Base-by-base conservation (phyloP, 805 yeast species). In the Candida parachauliodes region DNA sequence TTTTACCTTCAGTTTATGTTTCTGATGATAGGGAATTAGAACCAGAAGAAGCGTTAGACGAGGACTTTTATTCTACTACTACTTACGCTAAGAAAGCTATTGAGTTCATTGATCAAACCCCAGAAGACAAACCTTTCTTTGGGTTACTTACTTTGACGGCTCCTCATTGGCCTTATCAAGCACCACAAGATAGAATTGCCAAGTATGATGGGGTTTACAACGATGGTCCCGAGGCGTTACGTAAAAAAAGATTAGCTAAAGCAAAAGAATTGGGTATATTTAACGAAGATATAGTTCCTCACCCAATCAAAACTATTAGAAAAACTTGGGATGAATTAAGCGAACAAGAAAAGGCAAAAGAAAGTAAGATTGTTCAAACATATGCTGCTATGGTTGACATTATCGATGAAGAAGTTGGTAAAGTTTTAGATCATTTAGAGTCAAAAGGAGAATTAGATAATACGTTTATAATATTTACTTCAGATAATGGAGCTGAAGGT, bases 101-200 rank as follows among this genome's bases (percentile, higher is more conserved):
- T 28, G 69, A 65, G 19, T 65, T 54, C 29, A 49, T 70, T 38
- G 48, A 54, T 33, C 45, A 52, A 10, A 38, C 44, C 3, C 55
- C 75, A 34, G 46, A 48, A 4, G 72, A 59, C n/a, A 57, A 72
- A 46, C 83, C 83, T 8, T 77, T 74, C 43, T 72, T 76, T 40
- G 76, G 78, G 3, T 54, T 62, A 17, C 56, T 78, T 40, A 77
- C 82, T 5, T 77, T 74, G 47, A 76, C 81, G 4, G 83, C 83
- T 1, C 83, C 83, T 2, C 83, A 77, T 49, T 78, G 83, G 83
- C 83, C 83, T 8, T 65, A 68, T 47, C 83, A 77, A 52, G 83
- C 83, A 1, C 81, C 81, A 5, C 53, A 54, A 34, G 72, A 70
- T 5, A 50, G 61, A 6, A 60, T 76, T 35, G 64, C 54, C 4